Base-by-base conservation (phyloP, 164 flowering plant genomes). In the Magnolia kwangsiensis region DNA sequence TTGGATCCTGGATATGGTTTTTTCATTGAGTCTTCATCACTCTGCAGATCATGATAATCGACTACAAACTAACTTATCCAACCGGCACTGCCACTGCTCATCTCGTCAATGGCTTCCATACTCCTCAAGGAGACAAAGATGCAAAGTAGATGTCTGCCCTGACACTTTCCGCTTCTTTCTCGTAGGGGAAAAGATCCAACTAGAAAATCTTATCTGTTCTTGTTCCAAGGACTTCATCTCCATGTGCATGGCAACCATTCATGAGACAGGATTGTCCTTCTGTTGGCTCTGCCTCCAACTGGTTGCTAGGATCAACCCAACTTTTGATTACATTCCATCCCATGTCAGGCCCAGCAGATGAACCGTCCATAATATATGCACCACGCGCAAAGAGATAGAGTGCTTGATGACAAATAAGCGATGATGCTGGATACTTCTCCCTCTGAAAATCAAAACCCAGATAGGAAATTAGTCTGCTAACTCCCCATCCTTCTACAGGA, bases 61-160 rank as follows among this genome's bases (percentile, higher is more conserved):
- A 95, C 83, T 90, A 91, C 77, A 89, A 90, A 70, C 82, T 95
- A 70, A 85, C 89, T 50, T 95, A 83, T 76, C 98, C 98, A 76
- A 91, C 88, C 70, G 97, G 98, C 51, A 82, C 89, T 79, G 98
- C 98, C 21, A 91, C 96, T 65, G 97, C 93, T 45, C 87, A 93
- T 83, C 91, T 95, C 78, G 93, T 95, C 72, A 90, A 95, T 81
- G 98, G 98, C 59, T 93, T 95, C 81, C 98, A 95, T 69, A 83
- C 77, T 24, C 65, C 81, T 66, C 80, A 77, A 49, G 93, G 88
- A 24, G 96, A 93, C 63, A 82, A 90, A 58, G 76, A 76, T 76
- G 92, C 98, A 59, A 93, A 82, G 98, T 95, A 86, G 11, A n/a
- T 4, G 27, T 11, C 78, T 24, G 2, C 8, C 29, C 37, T 21